These are phyloP conservation scores for Skeletonema potamos DNA, from an alignment of 108 stramenopile species.

Conservation along the genomic window DNA sequence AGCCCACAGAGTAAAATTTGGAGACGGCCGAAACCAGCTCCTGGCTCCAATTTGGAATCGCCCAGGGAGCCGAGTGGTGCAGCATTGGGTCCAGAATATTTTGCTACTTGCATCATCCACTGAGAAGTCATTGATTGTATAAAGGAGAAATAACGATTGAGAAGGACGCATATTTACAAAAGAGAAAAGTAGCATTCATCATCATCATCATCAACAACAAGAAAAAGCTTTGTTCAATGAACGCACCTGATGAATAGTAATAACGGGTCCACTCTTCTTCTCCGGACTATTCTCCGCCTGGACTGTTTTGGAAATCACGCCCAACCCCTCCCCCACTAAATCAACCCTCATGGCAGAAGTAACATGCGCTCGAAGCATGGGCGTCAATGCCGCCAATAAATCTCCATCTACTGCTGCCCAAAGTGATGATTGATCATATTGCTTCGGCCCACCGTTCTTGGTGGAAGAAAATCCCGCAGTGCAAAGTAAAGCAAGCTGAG, in stretches of 20 bases:
- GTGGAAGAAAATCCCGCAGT: conserved; percentile 7
- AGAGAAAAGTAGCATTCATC: not conserved
- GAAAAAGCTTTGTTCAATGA: no score
- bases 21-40: conserved; percentile 42
- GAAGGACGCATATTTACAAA: not conserved
- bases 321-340: conserved; percentile 51
- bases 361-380: conserved; percentile 51
- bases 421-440: not conserved
- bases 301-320: conserved; percentile 17
- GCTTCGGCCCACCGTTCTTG: not conserved
- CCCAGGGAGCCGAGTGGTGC: conserved; percentile 38
- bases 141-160: not conserved
- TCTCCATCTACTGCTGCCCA: conserved; percentile 52
- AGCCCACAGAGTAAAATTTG: conserved; percentile 45
- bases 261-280: conserved; percentile 9
- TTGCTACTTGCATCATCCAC: conserved; percentile 46
- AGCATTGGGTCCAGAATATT: conserved; percentile 35
- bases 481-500: conserved; percentile 45
- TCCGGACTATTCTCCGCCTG: conserved; percentile 4
- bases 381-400: conserved; percentile 30
- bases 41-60: conserved; percentile 37
- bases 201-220: not conserved
- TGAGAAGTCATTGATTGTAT: not conserved
- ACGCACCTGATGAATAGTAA: conserved; percentile 37
- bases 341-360: conserved; percentile 40